phyloP scores from a whole-genome alignment of 345 rosid species.

The Barbarea vulgaris region DNA sequence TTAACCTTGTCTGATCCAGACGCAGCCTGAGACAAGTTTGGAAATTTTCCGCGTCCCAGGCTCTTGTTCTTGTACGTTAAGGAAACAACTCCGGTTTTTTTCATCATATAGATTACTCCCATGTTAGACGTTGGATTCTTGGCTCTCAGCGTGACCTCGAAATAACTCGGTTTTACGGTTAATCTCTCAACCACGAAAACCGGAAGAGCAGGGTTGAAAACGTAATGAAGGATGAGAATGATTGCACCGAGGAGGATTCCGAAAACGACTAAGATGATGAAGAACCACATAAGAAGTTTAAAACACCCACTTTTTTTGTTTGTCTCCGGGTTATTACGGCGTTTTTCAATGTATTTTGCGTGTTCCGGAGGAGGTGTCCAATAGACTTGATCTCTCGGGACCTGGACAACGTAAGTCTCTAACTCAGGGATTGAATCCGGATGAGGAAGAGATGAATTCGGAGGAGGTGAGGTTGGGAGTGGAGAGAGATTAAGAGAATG shows the following conservation, averaged over 20 bases:
- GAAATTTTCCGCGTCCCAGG: constrained; percentile 49
- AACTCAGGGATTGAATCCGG: constrained; percentile 22
- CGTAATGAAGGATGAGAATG: not conserved
- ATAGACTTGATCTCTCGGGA: constrained; percentile 72
- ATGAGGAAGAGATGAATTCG: constrained; percentile 30
- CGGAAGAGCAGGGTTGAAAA: constrained; percentile 30
- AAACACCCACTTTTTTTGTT: constrained; percentile 10
- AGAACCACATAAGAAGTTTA: constrained; percentile 31
- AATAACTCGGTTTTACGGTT: not conserved
- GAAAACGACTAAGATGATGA: constrained; percentile 32
- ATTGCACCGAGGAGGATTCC: constrained; percentile 29
- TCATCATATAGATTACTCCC: constrained; percentile 41
- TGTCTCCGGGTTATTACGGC: constrained; percentile 32
- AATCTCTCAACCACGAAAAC: constrained; percentile 20
- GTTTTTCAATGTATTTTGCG: constrained; percentile 50
- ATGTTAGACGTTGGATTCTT: constrained; percentile 46
- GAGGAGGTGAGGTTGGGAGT: not conserved
- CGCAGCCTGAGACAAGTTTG: constrained; percentile 36
- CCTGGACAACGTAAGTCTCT: constrained; percentile 57
- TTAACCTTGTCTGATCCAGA: constrained; percentile 17
- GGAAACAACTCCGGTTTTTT: constrained; percentile 4
- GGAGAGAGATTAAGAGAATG: constrained; percentile 38
- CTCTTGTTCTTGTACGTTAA: constrained; percentile 45
- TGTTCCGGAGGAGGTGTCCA: constrained; percentile 63
- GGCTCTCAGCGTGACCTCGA: constrained; percentile 36